phyloP scores from a whole-genome alignment of 768 basidiomycete species.

The Russula abietina region DNA sequence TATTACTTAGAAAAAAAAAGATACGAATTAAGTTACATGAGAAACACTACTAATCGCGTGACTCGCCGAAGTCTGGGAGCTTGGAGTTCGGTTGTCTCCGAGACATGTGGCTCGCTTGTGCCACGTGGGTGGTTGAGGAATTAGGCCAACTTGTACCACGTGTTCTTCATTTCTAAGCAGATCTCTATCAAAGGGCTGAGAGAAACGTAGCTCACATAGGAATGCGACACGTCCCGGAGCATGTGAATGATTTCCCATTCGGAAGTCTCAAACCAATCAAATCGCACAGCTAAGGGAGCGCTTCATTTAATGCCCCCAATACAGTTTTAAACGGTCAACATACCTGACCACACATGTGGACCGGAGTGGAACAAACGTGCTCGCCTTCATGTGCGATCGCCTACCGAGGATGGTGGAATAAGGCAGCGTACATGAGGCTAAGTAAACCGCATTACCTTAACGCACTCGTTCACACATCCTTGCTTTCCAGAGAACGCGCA shows the following conservation, averaged over 20 bases:
- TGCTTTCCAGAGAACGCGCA: slow-evolving; percentile 42
- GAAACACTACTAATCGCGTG: too few relatives aligned
- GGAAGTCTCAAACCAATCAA: slow-evolving; percentile 13
- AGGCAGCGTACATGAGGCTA: neutral
- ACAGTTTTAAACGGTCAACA: neutral
- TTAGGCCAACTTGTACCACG: too few relatives aligned
- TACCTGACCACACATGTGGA: slow-evolving; percentile 54
- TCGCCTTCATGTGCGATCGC: slow-evolving; percentile 45
- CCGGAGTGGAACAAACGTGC: slow-evolving; percentile 48
- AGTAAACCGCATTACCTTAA: slow-evolving; percentile 36
- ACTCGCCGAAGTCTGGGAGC: too few relatives aligned
- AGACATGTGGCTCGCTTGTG: too few relatives aligned
- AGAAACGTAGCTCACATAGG: slow-evolving; percentile 12
- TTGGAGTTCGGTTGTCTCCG: too few relatives aligned
- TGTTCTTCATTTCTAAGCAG: slow-evolving; percentile 43
- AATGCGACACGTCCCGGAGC: slow-evolving; percentile 16
- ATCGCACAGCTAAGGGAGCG: slow-evolving; percentile 16
- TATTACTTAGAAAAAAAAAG: too few relatives aligned
- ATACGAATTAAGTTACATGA: too few relatives aligned
- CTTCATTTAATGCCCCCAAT: neutral
- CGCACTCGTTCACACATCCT: slow-evolving; percentile 49
- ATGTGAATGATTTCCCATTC: slow-evolving; percentile 14
- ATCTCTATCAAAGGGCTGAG: neutral
- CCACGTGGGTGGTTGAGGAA: too few relatives aligned
- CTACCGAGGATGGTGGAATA: slow-evolving; percentile 29